A percentile compares a stretch with the other conserved stretches of the same genome.
Conservation (phyloP, 2,329 filamentous ascomycete species). For the Bipolaris cookei region DNA sequence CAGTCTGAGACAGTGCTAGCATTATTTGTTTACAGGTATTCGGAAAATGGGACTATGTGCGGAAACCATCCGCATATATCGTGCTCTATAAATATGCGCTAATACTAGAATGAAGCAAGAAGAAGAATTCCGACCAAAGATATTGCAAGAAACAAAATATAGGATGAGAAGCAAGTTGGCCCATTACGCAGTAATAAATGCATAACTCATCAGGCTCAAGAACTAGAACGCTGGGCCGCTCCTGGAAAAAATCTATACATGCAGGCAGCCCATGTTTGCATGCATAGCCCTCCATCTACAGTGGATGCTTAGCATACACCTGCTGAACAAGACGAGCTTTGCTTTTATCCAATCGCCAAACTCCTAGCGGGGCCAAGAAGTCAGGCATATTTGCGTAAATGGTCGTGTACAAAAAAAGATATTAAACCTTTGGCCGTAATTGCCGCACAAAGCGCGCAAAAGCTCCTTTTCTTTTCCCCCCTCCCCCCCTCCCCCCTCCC, state of each 20-base stretch:
- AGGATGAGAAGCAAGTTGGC: not conserved
- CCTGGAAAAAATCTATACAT: not conserved
- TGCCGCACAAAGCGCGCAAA: constrained; percentile 7
- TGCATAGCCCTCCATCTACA: not conserved
- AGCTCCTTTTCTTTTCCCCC: no score
- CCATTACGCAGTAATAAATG: not conserved
- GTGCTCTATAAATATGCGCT: constrained; percentile 3
- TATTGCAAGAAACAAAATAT: not conserved
- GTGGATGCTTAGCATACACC: not conserved
- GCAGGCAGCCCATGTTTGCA: not conserved
- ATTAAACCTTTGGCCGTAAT: constrained; percentile 3
- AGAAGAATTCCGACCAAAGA: not conserved
- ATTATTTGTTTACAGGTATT: constrained; percentile 1
- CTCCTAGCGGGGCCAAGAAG: not conserved
- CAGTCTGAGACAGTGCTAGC: not conserved
- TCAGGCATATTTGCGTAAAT: not conserved
- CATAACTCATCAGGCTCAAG: not conserved
- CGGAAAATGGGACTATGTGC: not conserved
- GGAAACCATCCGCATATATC: not conserved
- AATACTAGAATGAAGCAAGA: not conserved
- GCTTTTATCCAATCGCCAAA: constrained; percentile 3
- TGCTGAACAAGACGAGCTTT: not conserved
- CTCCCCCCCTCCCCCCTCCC: not conserved
- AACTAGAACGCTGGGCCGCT: not conserved
- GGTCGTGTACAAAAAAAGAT: not conserved